Evolutionary conservation across 139 green algal genomes (phyloP).

Genomic region (Nannochloris sp.): DNA sequence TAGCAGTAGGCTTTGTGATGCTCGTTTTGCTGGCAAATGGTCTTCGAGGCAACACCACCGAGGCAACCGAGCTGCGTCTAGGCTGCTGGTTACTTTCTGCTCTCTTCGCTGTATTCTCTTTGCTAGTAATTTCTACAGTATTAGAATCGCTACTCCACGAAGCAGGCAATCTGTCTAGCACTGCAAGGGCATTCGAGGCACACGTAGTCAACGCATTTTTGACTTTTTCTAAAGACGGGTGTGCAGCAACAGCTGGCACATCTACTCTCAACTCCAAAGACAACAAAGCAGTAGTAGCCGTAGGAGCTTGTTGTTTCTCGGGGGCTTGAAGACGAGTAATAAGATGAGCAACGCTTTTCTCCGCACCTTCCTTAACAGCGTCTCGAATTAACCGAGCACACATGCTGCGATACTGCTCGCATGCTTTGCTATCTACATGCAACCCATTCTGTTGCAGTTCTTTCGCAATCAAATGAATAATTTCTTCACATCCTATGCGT

Average conservation of each 20-base stretch:
- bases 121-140: too few species aligned
- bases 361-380: constrained; percentile 11
- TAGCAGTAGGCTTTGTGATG: background rate
- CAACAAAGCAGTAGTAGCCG: constrained; percentile 26
- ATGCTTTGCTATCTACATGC: background rate
- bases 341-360: constrained; percentile 64
- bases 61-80: background rate
- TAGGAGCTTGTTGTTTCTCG: constrained; percentile 20
- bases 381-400: background rate
- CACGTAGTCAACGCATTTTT: constrained; percentile 35
- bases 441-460: constrained; percentile 66
- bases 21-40: background rate
- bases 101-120: background rate
- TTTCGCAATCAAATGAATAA: constrained; percentile 49
- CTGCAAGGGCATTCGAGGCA: background rate
- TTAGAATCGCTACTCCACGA: too few species aligned
- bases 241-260: constrained; percentile 73
- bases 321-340: constrained; percentile 66
- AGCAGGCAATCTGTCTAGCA: background rate
- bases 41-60: too few species aligned
- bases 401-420: background rate
- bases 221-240: constrained; percentile 78
- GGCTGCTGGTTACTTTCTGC: background rate
- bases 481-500: constrained; percentile 61
- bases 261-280: constrained; percentile 79